Conservation (phyloP, 2,329 filamentous ascomycete genomes). For the Fusarium longipes region DNA sequence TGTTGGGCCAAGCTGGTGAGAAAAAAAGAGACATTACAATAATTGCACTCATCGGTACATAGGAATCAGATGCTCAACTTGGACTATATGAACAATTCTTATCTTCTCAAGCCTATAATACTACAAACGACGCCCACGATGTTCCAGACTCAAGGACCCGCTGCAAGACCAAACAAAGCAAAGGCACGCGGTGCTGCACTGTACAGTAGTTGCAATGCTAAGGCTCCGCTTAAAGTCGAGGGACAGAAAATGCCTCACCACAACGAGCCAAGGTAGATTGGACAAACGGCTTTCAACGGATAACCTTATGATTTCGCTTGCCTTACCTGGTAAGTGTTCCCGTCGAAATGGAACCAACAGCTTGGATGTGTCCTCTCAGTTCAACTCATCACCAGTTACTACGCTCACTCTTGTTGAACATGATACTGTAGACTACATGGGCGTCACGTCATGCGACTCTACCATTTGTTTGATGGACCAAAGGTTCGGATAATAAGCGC, state of each 20-base stretch:
- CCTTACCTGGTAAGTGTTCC: constrained; percentile 23
- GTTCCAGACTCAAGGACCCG: constrained; percentile 42
- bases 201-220: constrained; percentile 31
- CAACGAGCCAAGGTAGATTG: constrained; percentile 7
- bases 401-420: not conserved
- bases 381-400: not conserved
- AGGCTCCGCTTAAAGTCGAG: constrained; percentile 28
- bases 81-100: constrained; percentile 33
- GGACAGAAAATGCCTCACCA: constrained; percentile 43
- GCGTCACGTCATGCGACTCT: constrained; percentile 38
- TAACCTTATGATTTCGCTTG: constrained; percentile 17
- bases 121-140: constrained; percentile 16
- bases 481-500: constrained; percentile 26
- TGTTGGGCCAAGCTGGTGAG: constrained; percentile 8
- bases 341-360: constrained; percentile 27
- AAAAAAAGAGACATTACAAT: constrained; percentile 10
- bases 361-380: constrained; percentile 7
- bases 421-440: constrained; percentile 10
- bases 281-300: constrained; percentile 29
- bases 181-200: constrained; percentile 3
- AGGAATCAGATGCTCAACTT: not conserved
- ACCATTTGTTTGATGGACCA: constrained; percentile 2
- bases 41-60: constrained; percentile 15
- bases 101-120: constrained; percentile 5
- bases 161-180: constrained; percentile 10